A percentile compares a stretch with the other conserved stretches of the same genome.
Evolutionary conservation across 257 asterid genomes (phyloP).

Genomic region (Solanum acaule): DNA sequence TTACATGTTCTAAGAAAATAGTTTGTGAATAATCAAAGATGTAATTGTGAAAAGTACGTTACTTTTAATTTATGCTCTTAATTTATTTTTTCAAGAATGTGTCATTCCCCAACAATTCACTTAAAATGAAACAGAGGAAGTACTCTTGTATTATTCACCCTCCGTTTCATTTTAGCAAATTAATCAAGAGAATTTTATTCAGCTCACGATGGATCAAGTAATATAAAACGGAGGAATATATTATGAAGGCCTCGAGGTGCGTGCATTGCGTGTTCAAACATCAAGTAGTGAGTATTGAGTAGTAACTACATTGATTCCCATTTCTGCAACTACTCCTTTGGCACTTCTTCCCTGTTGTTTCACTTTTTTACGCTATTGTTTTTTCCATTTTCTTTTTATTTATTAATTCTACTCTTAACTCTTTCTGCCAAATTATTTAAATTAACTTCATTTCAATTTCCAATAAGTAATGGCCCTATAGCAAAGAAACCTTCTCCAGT

Average conservation of each 20-base stretch:
- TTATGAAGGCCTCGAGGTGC: neutral
- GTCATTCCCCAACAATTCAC: neutral
- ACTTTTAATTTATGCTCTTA: neutral
- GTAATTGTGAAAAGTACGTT: neutral
- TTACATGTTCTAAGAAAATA: neutral
- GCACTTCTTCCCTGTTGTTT: neutral
- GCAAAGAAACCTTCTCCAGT: neutral
- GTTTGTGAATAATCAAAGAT: no score
- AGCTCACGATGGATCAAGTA: neutral
- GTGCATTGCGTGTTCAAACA: slow-evolving; percentile 4
- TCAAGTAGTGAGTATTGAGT: neutral
- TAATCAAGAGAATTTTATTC: neutral
- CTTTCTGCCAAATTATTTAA: neutral
- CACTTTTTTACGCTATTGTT: neutral
- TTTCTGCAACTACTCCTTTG: neutral
- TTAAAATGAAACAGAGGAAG: no score
- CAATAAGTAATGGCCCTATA: neutral
- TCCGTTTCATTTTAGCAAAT: neutral
- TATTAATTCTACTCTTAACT: neutral
- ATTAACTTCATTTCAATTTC: slow-evolving; percentile 7
- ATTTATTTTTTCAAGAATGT: no score
- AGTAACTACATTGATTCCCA: slow-evolving; percentile 3
- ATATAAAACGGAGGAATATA: neutral
- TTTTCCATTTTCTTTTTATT: neutral
- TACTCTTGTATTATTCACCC: no score